Base-by-base conservation (phyloP, 805 yeast species). In the Candida takata region DNA sequence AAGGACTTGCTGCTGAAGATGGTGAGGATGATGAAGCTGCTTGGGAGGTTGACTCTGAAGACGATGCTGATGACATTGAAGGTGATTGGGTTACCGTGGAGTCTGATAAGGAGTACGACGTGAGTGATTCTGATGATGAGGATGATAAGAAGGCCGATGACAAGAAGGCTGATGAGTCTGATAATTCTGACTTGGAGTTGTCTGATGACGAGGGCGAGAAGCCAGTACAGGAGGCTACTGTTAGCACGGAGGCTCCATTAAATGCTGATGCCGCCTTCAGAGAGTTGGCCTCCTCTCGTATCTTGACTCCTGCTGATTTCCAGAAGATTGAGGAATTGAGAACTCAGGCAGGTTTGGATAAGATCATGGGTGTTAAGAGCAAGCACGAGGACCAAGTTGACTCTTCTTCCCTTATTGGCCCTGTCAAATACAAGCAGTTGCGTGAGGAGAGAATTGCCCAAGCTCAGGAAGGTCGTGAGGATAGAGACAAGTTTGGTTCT, bases 301-400 rank as follows among this genome's bases (percentile, higher is more conserved):
- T 92, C 42, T 70, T 92, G 48, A 92, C 99, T 0, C 98, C 99
- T 16, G 97, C 97, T 1, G 99, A 92, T 66, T 92, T 88, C 57
- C 95, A 95, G 43, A 90, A 90, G 62, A 70, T 92, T 51, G 90
- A 90, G 52, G 96, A 92, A 60, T 72, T 92, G 50, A 75, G 78
- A 53, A 69, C 76, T 13, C 79, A 83, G 59, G 95, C 95, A 5
- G 96, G 96, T 47, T 70, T 88, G 33, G 84, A 84, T 36, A 83
- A 83, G 58, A 56, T 80, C 21, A 65, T 87, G 76, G 88, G 90
- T 28, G 86, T 87, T 26, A 64, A 65, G 32, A 67, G 58, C 44
- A 58, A 55, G 30, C 79, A 84, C 54, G 97, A 92, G 60, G 97
- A 90, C 34, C 69, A 72, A 34, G 95, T 92, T 43, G 96, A 90